phyloP scores from a whole-genome alignment of 768 basidiomycete species.

The Tephrocybe sp. region DNA sequence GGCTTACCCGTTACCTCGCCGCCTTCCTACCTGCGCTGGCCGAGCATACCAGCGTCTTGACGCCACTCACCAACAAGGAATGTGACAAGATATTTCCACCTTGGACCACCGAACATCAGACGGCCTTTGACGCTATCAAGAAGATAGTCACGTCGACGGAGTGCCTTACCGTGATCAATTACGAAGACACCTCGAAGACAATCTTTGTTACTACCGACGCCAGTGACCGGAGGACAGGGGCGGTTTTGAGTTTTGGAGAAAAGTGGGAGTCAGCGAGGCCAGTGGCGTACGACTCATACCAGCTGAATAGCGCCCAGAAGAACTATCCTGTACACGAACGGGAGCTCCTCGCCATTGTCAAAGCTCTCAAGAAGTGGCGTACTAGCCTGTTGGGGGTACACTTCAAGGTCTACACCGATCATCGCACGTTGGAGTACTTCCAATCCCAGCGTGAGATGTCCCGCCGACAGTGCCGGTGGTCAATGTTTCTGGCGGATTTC shows the following conservation, averaged over 20 bases:
- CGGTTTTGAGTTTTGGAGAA: slow-evolving; percentile 16
- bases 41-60: slow-evolving; percentile 15
- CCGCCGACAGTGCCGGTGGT: slow-evolving; percentile 28
- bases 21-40: slow-evolving; percentile 20
- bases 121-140: slow-evolving; percentile 28
- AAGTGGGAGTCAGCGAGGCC: slow-evolving; percentile 2
- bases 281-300: slow-evolving; percentile 2
- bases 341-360: slow-evolving; percentile 34
- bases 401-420: slow-evolving; percentile 13
- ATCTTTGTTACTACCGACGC: neutral
- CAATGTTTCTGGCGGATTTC: slow-evolving; percentile 31
- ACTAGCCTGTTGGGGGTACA: slow-evolving; percentile 18
- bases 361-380: slow-evolving; percentile 25
- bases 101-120: slow-evolving; percentile 24
- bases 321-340: slow-evolving; percentile 26
- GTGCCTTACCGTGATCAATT: slow-evolving; percentile 29
- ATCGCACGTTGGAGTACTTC: slow-evolving; percentile 26
- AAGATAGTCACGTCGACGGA: slow-evolving; percentile 19
- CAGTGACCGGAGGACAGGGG: neutral
- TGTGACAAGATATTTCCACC: slow-evolving; percentile 17
- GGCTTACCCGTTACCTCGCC: slow-evolving; percentile 20
- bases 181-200: slow-evolving; percentile 22
- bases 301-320: slow-evolving; percentile 5
- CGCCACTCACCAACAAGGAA: slow-evolving; percentile 20
- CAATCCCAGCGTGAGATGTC: slow-evolving; percentile 27